These are phyloP conservation scores for Exophiala alcalophila DNA, from an alignment of 2,329 filamentous ascomycete species.

Conservation along the genomic window DNA sequence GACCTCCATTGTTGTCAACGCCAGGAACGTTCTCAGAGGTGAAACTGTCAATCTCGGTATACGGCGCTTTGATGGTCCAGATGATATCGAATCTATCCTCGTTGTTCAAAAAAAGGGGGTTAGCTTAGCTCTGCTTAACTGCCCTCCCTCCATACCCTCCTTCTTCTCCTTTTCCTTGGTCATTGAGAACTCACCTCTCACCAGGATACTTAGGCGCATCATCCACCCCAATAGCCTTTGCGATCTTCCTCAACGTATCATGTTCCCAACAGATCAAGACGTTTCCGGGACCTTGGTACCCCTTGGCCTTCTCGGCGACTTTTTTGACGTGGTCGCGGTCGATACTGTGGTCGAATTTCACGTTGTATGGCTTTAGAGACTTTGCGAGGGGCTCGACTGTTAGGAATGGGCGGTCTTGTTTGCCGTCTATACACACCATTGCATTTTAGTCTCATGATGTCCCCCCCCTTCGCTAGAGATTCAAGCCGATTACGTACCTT, in stretches of 20 bases:
- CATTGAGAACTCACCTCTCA: conserved; percentile 40
- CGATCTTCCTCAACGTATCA: conserved; percentile 52
- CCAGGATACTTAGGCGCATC: conserved; percentile 52
- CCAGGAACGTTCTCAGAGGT: conserved; percentile 14
- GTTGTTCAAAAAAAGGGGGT: neutral
- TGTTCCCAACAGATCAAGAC: conserved; percentile 65
- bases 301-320: conserved; percentile 50
- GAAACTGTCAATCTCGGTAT: conserved; percentile 8
- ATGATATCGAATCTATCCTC: conserved; percentile 17
- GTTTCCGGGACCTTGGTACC: conserved; percentile 52
- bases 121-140: no score
- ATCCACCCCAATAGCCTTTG: conserved; percentile 50
- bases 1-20: conserved; percentile 10
- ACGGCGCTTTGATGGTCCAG: conserved; percentile 17
- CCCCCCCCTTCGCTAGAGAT: no score
- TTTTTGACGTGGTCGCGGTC: conserved; percentile 56
- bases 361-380: conserved; percentile 23
- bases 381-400: conserved; percentile 57
- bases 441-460: no score
- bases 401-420: conserved; percentile 52
- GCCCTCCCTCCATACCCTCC: no score
- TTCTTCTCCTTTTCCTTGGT: no score
- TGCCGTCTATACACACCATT: no score
- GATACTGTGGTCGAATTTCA: conserved; percentile 12
- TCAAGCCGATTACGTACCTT: conserved; percentile 12